Percentiles rank a stretch among this genome's conserved stretches.
These are phyloP conservation scores for Botrytis elliptica DNA, from an alignment of 2,329 filamentous ascomycete genomes.

Conservation along the genomic window DNA sequence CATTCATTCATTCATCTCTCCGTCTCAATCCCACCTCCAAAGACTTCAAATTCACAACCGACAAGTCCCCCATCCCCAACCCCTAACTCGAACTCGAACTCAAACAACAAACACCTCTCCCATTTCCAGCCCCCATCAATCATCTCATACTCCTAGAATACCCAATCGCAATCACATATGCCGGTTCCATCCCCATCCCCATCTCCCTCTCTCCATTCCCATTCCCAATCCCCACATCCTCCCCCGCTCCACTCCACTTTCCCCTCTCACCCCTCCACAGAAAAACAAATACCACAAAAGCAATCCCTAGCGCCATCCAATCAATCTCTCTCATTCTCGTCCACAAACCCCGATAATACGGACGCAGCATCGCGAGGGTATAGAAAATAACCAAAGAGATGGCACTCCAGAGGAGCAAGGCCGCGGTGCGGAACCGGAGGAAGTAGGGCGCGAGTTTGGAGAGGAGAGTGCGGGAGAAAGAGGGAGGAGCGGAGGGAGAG, in stretches of 20 bases:
- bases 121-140: not conserved
- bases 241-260: not conserved
- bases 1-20: not conserved
- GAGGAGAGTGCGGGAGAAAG: not conserved
- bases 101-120: not conserved
- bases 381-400: not conserved
- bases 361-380: not conserved
- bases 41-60: not conserved
- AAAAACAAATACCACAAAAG: not conserved
- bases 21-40: too few species aligned
- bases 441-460: not conserved
- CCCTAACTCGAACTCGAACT: too few species aligned
- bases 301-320: not conserved
- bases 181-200: not conserved
- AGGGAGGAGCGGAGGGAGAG: fast-evolving
- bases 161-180: not conserved
- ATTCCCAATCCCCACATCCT: not conserved
- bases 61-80: not conserved
- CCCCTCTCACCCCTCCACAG: not conserved
- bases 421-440: fast-evolving
- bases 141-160: not conserved
- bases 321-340: not conserved
- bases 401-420: not conserved
- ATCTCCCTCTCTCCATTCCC: not conserved
- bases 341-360: not conserved